phyloP scores from a whole-genome alignment of 805 yeast species.

The Candida sphagnicola region DNA sequence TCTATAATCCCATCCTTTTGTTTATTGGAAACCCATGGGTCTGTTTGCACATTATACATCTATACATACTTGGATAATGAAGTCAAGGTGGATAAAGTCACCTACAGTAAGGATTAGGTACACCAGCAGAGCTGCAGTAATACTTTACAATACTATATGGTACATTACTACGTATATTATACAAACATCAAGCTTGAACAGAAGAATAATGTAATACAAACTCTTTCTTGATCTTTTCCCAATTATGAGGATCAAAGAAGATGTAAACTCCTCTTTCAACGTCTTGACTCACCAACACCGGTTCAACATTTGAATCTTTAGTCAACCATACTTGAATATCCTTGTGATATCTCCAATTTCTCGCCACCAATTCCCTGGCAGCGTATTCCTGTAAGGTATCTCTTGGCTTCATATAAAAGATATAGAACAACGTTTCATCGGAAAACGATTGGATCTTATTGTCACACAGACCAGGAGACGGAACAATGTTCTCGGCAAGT shows the following conservation, averaged over 20 bases:
- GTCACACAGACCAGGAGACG: conserved; percentile 43
- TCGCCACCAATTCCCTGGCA: conserved; percentile 80
- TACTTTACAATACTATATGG: background rate
- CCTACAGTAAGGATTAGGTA: conserved; percentile 27
- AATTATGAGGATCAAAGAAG: conserved; percentile 90
- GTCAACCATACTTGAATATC: conserved; percentile 96
- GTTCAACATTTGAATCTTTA: conserved; percentile 86
- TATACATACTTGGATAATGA: conserved; percentile 79
- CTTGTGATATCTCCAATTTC: conserved; percentile 97
- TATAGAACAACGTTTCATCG: conserved; percentile 90
- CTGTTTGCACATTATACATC: conserved; percentile 74
- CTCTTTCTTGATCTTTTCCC: conserved; percentile 87
- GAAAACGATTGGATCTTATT: conserved; percentile 58
- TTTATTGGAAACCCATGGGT: conserved; percentile 77
- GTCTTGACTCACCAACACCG: conserved; percentile 70
- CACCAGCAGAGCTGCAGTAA: background rate
- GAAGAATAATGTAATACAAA: conserved; percentile 50
- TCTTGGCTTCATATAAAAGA: conserved; percentile 89
- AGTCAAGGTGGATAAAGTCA: conserved; percentile 85
- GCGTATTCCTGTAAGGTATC: conserved; percentile 92
- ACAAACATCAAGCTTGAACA: conserved; percentile 21
- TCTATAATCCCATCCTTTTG: conserved; percentile 79
- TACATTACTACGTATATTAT: background rate
- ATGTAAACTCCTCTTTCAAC: conserved; percentile 92
- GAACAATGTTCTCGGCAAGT: conserved; percentile 27